A percentile compares a stretch with the other conserved stretches of the same genome.
These are phyloP conservation scores for Canavalia gladiata DNA, from an alignment of 306 rosid species.

Conservation along the genomic window DNA sequence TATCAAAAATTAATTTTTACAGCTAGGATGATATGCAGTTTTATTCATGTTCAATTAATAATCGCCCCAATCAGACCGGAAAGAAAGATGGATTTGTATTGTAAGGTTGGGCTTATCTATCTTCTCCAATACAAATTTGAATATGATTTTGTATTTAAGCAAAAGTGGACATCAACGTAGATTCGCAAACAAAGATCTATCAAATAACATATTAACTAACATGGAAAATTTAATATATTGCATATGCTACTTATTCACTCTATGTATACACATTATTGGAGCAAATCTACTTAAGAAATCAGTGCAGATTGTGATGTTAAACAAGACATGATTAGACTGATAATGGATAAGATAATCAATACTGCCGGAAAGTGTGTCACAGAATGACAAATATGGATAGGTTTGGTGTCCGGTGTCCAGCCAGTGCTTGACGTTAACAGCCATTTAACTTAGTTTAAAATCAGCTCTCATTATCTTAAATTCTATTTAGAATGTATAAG, in stretches of 20 bases:
- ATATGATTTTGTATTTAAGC: background rate
- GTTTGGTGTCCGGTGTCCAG: background rate
- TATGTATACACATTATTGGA: slow-evolving; percentile 24
- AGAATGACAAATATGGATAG: background rate
- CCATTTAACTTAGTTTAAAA: background rate
- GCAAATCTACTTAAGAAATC: background rate
- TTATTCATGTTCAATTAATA: background rate
- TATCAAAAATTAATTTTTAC: no score
- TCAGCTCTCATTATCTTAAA: no score
- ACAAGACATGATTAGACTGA: slow-evolving; percentile 3
- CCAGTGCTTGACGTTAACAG: background rate
- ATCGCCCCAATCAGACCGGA: background rate
- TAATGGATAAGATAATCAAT: background rate
- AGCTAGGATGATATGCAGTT: no score
- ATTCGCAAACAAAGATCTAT: background rate
- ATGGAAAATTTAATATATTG: background rate
- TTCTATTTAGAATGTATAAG: no score
- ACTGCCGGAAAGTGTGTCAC: background rate
- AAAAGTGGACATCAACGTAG: background rate
- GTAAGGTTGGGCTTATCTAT: background rate
- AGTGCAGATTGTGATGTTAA: background rate
- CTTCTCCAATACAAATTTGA: background rate
- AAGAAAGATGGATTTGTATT: background rate
- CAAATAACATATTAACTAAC: background rate
- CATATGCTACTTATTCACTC: background rate